Evolutionary conservation across 352 stramenopile genomes (phyloP).

Genomic region (Phytophthora pistaciae): DNA sequence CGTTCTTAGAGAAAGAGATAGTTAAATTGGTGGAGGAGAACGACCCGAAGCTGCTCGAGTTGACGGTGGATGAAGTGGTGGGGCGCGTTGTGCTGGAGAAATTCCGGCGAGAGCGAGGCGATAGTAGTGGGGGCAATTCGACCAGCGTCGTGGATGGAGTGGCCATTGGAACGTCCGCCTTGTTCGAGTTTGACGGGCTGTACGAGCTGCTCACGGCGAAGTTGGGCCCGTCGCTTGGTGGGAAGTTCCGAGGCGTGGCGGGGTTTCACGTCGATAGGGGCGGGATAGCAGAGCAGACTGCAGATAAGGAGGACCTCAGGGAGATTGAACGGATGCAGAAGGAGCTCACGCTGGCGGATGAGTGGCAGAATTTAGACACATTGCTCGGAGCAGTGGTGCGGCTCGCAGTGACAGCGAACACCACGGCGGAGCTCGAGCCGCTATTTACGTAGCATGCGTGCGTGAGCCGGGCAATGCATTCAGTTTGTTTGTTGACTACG

Average conservation of each 20-base stretch:
- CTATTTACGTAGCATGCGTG: slow-evolving; percentile 15
- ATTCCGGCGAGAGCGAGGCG: slow-evolving; percentile 19
- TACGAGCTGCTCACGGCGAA: slow-evolving; percentile 26
- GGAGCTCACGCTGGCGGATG: slow-evolving; percentile 20
- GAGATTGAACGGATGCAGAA: slow-evolving; percentile 30
- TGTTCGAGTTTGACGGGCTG: slow-evolving; percentile 38
- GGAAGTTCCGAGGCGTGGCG: slow-evolving; percentile 14
- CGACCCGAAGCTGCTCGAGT: slow-evolving; percentile 32
- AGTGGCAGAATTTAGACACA: slow-evolving; percentile 37
- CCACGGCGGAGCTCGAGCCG: slow-evolving; percentile 39
- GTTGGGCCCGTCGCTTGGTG: slow-evolving; percentile 7
- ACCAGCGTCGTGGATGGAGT: slow-evolving; percentile 31
- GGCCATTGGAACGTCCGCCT: slow-evolving; percentile 16
- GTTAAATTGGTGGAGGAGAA: slow-evolving; percentile 30
- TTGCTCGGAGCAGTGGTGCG: slow-evolving; percentile 43
- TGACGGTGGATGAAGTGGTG: slow-evolving; percentile 38
- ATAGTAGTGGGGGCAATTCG: slow-evolving; percentile 1
- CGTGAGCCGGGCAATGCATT: background rate
- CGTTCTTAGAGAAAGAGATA: slow-evolving; percentile 38
- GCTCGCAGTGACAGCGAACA: slow-evolving; percentile 30
- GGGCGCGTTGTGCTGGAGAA: slow-evolving; percentile 39
- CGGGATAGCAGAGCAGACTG: slow-evolving; percentile 18
- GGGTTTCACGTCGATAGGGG: slow-evolving; percentile 31
- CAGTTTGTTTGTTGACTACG: background rate
- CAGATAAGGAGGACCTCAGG: slow-evolving; percentile 11